A percentile compares a stretch with the other conserved stretches of the same genome.
These are phyloP conservation scores for Salicornia ramosissima DNA, from an alignment of 148 eudicot genomes.

Conservation along the genomic window DNA sequence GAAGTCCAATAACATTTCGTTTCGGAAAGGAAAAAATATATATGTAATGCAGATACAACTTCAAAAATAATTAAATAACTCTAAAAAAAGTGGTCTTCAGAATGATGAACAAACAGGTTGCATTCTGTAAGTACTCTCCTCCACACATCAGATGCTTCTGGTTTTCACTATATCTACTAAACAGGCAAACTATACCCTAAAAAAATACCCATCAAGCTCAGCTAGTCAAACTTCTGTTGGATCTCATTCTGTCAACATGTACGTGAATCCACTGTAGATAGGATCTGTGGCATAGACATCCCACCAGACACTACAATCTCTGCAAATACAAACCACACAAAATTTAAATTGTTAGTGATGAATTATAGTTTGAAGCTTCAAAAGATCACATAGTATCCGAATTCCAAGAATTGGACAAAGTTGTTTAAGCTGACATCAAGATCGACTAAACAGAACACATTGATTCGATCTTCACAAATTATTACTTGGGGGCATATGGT, in stretches of 20 bases:
- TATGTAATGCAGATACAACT: constrained; percentile 12
- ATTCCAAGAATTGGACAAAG: not conserved
- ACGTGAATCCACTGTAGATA: constrained; percentile 59
- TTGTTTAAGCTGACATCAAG: not conserved
- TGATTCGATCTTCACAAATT: not conserved
- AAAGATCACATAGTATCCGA: not conserved
- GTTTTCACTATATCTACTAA: constrained; percentile 19
- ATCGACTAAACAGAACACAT: no score
- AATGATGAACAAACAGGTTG: constrained; percentile 20
- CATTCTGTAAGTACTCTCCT: constrained; percentile 10
- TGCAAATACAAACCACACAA: constrained; percentile 33
- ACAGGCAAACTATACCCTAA: constrained; percentile 21
- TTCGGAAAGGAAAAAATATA: not conserved
- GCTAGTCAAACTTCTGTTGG: constrained; percentile 54
- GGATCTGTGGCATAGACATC: constrained; percentile 95
- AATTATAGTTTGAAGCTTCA: not conserved
- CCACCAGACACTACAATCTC: constrained; percentile 96
- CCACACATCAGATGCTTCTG: constrained; percentile 5
- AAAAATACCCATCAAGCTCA: constrained; percentile 28
- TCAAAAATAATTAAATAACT: constrained; percentile 5
- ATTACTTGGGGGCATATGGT: no score
- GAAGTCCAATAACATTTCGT: constrained; percentile 9
- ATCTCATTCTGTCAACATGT: constrained; percentile 57
- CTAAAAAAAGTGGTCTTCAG: constrained; percentile 12
- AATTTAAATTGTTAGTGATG: not conserved